Evolutionary conservation across 768 basidiomycete genomes (phyloP).

Genomic region (Basidioascus undulatus): DNA sequence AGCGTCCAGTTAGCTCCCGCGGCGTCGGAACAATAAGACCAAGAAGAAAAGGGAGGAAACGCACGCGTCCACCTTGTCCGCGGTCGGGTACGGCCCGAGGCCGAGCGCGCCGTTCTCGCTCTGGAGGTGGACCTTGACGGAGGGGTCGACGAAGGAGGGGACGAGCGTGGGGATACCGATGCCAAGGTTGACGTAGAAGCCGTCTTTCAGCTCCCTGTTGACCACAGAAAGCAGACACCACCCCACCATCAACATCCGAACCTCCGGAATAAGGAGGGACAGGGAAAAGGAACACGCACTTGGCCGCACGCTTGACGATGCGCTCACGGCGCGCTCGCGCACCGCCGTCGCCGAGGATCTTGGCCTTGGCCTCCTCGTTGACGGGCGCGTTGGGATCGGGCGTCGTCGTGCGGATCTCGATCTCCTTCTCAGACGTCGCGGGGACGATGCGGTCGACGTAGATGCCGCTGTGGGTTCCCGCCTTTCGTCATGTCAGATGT

Average conservation of each 20-base stretch:
- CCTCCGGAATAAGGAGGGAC: too few relatives aligned
- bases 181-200: slow-evolving; percentile 20
- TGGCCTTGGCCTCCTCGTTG: slow-evolving; percentile 8
- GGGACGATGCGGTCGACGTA: slow-evolving; percentile 74
- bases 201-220: slow-evolving; percentile 17
- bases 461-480: slow-evolving; percentile 30
- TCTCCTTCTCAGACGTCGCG: slow-evolving; percentile 47
- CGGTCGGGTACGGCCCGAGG: slow-evolving; percentile 22
- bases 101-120: slow-evolving; percentile 23
- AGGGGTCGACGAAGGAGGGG: slow-evolving; percentile 18
- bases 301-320: slow-evolving; percentile 67
- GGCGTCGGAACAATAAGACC: neutral
- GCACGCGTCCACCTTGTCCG: slow-evolving; percentile 24
- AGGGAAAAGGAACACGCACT: too few relatives aligned
- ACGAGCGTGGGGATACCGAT: slow-evolving; percentile 22
- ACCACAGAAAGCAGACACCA: too few relatives aligned
- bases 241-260: too few relatives aligned
- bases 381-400: neutral
- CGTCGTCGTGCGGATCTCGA: slow-evolving; percentile 38
- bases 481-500: neutral
- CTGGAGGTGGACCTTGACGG: slow-evolving; percentile 21
- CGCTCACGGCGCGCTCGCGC: slow-evolving; percentile 24
- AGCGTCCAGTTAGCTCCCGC: neutral
- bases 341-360: slow-evolving; percentile 12
- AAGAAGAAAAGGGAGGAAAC: neutral